Conservation (phyloP, 192 early-diverging fungal genomes). For the Coemansia sp. region DNA sequence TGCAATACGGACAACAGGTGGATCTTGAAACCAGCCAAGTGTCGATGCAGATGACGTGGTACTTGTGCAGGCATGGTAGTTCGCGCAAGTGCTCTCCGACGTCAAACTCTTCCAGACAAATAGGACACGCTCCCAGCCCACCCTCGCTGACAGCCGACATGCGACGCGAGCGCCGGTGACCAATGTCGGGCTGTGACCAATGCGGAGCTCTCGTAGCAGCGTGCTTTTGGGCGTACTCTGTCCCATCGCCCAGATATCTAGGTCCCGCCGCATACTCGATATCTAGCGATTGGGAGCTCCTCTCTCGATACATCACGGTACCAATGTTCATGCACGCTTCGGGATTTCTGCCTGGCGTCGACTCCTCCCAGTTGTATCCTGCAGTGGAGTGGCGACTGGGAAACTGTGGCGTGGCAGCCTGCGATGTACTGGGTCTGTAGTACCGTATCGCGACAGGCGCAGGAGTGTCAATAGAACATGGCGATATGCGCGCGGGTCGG, state of each 20-base stretch:
- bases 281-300: constrained; percentile 35
- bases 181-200: constrained; percentile 45
- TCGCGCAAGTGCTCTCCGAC: constrained; percentile 65
- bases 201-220: constrained; percentile 16
- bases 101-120: constrained; percentile 73
- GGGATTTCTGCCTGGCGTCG: neutral
- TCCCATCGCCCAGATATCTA: neutral
- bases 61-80: constrained; percentile 67
- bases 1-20: constrained; percentile 57
- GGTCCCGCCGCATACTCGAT: constrained; percentile 16
- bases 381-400: constrained; percentile 3
- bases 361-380: constrained; percentile 19
- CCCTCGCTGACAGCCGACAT: constrained; percentile 17
- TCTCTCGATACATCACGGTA: constrained; percentile 24
- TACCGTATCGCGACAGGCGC: constrained; percentile 28
- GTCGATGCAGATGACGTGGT: constrained; percentile 71
- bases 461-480: constrained; percentile 19
- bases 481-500: neutral
- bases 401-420: constrained; percentile 20
- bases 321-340: constrained; percentile 10
- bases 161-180: constrained; percentile 20
- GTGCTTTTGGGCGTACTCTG: neutral
- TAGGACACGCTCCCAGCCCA: constrained; percentile 60
- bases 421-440: constrained; percentile 22
- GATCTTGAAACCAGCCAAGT: constrained; percentile 60